Evolutionary conservation across 2,329 filamentous ascomycete genomes (phyloP).

Genomic region (Botrytis pseudocinerea): DNA sequence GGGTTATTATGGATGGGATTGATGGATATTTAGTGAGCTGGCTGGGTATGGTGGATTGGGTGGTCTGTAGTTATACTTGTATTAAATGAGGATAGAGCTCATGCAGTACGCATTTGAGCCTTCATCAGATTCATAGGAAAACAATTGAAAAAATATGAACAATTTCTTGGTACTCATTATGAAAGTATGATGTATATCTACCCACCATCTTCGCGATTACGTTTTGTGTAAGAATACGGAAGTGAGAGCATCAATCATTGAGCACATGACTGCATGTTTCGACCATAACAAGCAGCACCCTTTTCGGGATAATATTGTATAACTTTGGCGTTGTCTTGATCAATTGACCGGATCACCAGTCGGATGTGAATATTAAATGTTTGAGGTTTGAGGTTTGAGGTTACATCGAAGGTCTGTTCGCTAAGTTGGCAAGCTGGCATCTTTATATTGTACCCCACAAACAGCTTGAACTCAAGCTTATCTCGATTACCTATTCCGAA

Average conservation of each 20-base stretch:
- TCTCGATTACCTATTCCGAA: not conserved
- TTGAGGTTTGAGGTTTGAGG: conserved; percentile 5
- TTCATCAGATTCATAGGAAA: not conserved
- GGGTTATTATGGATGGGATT: conserved; percentile 29
- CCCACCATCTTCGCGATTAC: not conserved
- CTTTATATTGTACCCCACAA: conserved; percentile 26
- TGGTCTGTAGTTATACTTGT: conserved; percentile 1
- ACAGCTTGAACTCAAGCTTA: conserved; percentile 19
- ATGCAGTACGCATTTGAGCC: conserved; percentile 21
- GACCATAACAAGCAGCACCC: not conserved
- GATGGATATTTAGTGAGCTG: not conserved
- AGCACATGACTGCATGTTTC: not conserved
- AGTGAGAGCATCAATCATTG: not conserved
- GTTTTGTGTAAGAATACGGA: not conserved
- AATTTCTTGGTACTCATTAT: not conserved
- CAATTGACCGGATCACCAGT: conserved; percentile 2
- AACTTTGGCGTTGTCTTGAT: not conserved
- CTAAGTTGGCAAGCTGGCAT: conserved; percentile 33
- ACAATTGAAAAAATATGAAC: not conserved
- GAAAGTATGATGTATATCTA: conserved; percentile 4
- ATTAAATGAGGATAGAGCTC: conserved; percentile 13
- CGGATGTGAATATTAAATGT: not conserved
- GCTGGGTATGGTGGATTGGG: not conserved
- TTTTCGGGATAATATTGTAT: not conserved
- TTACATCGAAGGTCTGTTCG: conserved; percentile 11